Evolutionary conservation across 306 rosid genomes (phyloP).

Genomic region (Lotus japonicus): DNA sequence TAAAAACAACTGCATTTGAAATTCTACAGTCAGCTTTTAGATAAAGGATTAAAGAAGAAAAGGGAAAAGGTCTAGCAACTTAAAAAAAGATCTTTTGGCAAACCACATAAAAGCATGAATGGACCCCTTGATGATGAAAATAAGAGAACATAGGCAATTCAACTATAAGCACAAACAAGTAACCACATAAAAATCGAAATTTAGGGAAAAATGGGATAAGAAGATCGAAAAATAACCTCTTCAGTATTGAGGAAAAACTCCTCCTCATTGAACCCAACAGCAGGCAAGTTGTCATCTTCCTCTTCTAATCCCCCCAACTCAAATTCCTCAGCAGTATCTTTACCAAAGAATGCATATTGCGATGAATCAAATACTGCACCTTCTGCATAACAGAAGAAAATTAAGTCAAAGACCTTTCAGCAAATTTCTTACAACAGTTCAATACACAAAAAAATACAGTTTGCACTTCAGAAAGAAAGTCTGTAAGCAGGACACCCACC

Average conservation of each 20-base stretch:
- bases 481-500: background rate
- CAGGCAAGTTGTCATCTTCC: conserved; percentile 35
- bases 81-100: background rate
- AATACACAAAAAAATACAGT: background rate
- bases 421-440: background rate
- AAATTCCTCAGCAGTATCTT: conserved; percentile 64
- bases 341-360: conserved; percentile 88
- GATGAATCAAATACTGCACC: conserved; percentile 77
- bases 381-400: conserved; percentile 31
- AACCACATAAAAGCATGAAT: background rate
- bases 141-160: background rate
- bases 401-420: background rate
- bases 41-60: background rate
- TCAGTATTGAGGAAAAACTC: conserved; percentile 59
- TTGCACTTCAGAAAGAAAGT: background rate
- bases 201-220: background rate
- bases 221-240: conserved; percentile 44
- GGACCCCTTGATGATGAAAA: background rate
- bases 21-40: background rate
- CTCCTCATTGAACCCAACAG: conserved; percentile 48
- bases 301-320: conserved; percentile 91
- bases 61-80: background rate
- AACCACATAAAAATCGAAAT: background rate
- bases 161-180: background rate
- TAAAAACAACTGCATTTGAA: background rate